Conservation (phyloP, 2,329 filamentous ascomycete species). For the Colletotrichum truncatum region DNA sequence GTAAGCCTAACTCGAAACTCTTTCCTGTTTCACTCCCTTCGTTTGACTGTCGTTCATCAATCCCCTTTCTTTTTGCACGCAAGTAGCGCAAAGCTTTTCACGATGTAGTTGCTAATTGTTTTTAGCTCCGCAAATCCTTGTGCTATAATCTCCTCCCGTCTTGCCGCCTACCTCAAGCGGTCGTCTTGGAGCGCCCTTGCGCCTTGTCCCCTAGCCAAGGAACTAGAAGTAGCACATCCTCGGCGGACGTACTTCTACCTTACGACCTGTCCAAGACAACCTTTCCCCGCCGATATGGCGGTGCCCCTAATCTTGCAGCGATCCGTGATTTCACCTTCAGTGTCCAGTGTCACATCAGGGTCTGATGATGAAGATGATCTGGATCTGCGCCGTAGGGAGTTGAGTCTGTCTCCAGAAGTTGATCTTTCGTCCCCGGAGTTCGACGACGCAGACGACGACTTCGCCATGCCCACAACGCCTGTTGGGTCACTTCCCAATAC, state of each 20-base stretch:
- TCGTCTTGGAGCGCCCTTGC: conserved; percentile 79
- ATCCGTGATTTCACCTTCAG: conserved; percentile 82
- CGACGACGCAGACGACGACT: conserved; percentile 74
- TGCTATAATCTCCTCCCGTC: conserved; percentile 92
- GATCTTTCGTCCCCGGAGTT: conserved; percentile 90
- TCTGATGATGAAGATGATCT: conserved; percentile 71
- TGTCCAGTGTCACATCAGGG: conserved; percentile 74
- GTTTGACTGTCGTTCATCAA: not conserved
- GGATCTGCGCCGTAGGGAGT: conserved; percentile 72
- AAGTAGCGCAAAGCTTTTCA: conserved; percentile 15
- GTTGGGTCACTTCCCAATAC: conserved; percentile 70
- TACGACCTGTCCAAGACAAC: conserved; percentile 85
- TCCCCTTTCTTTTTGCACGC: not conserved
- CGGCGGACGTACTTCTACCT: conserved; percentile 97
- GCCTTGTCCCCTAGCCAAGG: conserved; percentile 91
- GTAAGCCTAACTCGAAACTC: conserved; percentile 65
- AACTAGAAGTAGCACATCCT: conserved; percentile 90
- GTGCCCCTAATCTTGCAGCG: conserved; percentile 45
- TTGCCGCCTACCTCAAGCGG: conserved; percentile 90
- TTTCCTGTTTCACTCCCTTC: not conserved
- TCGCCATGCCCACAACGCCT: conserved; percentile 67
- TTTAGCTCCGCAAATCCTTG: conserved; percentile 92
- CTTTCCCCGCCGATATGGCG: conserved; percentile 70
- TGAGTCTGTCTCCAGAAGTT: conserved; percentile 92
- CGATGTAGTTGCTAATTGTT: conserved; percentile 23